Conservation (phyloP, 306 rosid genomes). For the Acacia crassicarpa region DNA sequence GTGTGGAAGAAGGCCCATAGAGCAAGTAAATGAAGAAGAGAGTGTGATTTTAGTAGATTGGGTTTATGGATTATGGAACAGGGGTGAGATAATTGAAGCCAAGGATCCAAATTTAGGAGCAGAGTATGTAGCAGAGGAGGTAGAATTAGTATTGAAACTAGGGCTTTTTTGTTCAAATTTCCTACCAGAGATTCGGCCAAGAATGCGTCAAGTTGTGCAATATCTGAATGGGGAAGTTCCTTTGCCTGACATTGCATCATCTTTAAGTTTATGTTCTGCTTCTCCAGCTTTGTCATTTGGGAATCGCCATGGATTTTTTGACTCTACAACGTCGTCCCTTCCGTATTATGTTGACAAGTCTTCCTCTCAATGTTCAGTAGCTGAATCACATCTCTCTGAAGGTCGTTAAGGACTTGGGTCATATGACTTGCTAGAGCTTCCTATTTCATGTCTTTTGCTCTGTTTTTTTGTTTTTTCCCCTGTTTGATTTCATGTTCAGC, state of each 20-base stretch:
- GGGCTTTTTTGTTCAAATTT: neutral
- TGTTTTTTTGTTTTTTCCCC: too few relatives aligned
- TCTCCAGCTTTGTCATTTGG: neutral
- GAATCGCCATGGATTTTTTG: neutral
- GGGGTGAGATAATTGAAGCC: constrained; percentile 45
- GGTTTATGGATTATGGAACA: constrained; percentile 49
- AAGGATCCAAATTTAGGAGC: constrained; percentile 26
- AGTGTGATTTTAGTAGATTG: constrained; percentile 52
- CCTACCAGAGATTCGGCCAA: neutral
- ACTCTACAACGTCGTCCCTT: constrained; percentile 35
- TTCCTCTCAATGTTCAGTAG: constrained; percentile 26
- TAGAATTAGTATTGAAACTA: neutral
- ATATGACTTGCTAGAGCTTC: neutral
- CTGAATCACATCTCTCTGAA: constrained; percentile 50
- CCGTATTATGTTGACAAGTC: constrained; percentile 29
- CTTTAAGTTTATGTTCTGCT: neutral
- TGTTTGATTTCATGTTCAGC: neutral
- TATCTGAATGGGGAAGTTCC: neutral
- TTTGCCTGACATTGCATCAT: neutral
- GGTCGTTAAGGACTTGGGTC: constrained; percentile 37
- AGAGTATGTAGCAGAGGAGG: neutral
- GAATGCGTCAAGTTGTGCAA: too few relatives aligned
- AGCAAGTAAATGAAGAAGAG: constrained; percentile 23
- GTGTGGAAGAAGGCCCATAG: constrained; percentile 69
- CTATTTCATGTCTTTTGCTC: neutral